Evolutionary conservation across 163 green algal species (phyloP).

Genomic region (Trebouxia gelatinosa): DNA sequence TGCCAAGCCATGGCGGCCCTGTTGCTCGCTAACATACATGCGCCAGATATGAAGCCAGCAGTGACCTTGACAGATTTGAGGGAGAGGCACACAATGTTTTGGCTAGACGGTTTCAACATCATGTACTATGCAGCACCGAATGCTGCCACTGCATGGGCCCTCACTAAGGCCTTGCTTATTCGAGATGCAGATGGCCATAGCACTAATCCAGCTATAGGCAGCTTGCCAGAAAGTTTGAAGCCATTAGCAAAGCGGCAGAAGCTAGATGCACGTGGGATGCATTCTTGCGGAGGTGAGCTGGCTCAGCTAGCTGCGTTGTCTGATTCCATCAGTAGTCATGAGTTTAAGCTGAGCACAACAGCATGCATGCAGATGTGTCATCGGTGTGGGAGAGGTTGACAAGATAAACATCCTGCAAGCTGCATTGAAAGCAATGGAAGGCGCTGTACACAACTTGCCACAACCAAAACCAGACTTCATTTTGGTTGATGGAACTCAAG

Average conservation of each 20-base stretch:
- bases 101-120: slow-evolving; percentile 14
- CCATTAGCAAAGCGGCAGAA: not conserved
- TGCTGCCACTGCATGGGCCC: slow-evolving; percentile 12
- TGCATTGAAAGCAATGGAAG: slow-evolving; percentile 80
- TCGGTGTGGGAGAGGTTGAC: slow-evolving; percentile 76
- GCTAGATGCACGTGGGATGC: not conserved
- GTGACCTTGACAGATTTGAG: slow-evolving; percentile 15
- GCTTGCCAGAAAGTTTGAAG: not conserved
- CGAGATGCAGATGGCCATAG: not conserved
- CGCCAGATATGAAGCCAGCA: not conserved
- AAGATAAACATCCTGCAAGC: slow-evolving; percentile 94
- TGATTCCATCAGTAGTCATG: slow-evolving; percentile 9
- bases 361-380: slow-evolving; percentile 43
- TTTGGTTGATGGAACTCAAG: slow-evolving; percentile 33
- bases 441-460: slow-evolving; percentile 50
- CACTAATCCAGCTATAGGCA: not conserved
- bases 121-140: slow-evolving; percentile 24
- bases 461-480: not conserved
- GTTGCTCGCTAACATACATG: slow-evolving; percentile 26
- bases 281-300: not conserved
- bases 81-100: slow-evolving; percentile 8
- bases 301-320: slow-evolving; percentile 2
- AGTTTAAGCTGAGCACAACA: slow-evolving; percentile 5
- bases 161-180: slow-evolving; percentile 1
- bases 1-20: slow-evolving; percentile 25